Conservation (phyloP, 768 basidiomycete genomes). For the Pleurotus djamor region DNA sequence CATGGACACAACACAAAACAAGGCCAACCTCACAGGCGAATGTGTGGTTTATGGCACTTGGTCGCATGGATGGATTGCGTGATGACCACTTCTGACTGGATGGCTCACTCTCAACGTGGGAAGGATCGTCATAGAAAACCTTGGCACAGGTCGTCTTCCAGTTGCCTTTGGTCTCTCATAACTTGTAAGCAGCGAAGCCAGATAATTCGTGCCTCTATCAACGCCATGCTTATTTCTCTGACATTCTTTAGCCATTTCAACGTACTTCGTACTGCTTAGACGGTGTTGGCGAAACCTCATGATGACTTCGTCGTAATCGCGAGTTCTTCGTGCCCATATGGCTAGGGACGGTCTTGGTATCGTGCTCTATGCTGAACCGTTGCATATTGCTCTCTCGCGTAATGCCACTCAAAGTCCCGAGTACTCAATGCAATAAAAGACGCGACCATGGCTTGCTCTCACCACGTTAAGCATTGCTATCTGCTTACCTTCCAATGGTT, state of each 20-base stretch:
- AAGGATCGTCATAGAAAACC: not conserved
- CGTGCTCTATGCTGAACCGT: not conserved
- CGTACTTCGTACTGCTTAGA: not conserved
- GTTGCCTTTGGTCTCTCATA: no score
- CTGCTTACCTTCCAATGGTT: not conserved
- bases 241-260: no score
- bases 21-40: no score
- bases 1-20: not conserved
- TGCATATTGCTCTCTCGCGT: not conserved
- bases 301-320: not conserved
- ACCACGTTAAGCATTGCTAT: no score
- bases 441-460: no score
- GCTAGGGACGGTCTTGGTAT: slow-evolving; percentile 5
- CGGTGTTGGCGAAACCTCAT: not conserved
- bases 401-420: not conserved
- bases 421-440: not conserved
- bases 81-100: not conserved
- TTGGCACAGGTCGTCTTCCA: not conserved
- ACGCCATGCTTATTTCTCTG: no score
- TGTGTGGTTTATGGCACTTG: not conserved
- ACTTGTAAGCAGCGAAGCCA: no score
- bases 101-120: not conserved
- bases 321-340: slow-evolving; percentile 1
- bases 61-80: not conserved
- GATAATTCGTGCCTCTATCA: no score